These are phyloP conservation scores for Cadophora gregata DNA, from an alignment of 2,329 filamentous ascomycete species.

Conservation along the genomic window DNA sequence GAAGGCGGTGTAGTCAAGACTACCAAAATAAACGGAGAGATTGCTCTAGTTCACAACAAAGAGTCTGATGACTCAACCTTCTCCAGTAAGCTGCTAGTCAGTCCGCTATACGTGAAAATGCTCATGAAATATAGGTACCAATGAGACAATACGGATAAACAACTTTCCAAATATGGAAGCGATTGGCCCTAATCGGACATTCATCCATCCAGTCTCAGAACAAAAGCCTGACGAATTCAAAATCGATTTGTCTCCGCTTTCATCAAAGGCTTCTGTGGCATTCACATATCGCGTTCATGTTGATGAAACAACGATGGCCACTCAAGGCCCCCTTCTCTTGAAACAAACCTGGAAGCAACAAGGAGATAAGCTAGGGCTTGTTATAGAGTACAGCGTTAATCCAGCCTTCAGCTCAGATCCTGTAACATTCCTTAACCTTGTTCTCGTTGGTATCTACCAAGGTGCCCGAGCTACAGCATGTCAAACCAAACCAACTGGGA, in stretches of 20 bases:
- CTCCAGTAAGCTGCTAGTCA: constrained; percentile 48
- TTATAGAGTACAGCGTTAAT: constrained; percentile 86
- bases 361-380: constrained; percentile 82
- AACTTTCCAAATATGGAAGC: constrained; percentile 89
- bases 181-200: constrained; percentile 91
- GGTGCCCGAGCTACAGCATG: constrained; percentile 68
- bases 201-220: constrained; percentile 71
- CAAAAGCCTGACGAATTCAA: constrained; percentile 80
- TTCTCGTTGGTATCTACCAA: constrained; percentile 74
- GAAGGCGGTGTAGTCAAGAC: constrained; percentile 74
- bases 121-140: constrained; percentile 46
- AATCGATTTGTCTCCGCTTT: constrained; percentile 74
- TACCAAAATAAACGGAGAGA: constrained; percentile 81
- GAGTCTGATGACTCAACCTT: constrained; percentile 46
- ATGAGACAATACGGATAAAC: constrained; percentile 79
- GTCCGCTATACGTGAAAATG: constrained; percentile 28
- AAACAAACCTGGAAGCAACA: constrained; percentile 78
- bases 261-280: constrained; percentile 72
- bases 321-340: constrained; percentile 66
- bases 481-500: constrained; percentile 81
- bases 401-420: constrained; percentile 56
- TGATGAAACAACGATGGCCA: constrained; percentile 59
- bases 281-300: constrained; percentile 93
- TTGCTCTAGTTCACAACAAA: constrained; percentile 83
- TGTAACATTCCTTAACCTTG: constrained; percentile 74